Conservation (phyloP, 441 rosid genomes). For the Theobroma grandiflorum region DNA sequence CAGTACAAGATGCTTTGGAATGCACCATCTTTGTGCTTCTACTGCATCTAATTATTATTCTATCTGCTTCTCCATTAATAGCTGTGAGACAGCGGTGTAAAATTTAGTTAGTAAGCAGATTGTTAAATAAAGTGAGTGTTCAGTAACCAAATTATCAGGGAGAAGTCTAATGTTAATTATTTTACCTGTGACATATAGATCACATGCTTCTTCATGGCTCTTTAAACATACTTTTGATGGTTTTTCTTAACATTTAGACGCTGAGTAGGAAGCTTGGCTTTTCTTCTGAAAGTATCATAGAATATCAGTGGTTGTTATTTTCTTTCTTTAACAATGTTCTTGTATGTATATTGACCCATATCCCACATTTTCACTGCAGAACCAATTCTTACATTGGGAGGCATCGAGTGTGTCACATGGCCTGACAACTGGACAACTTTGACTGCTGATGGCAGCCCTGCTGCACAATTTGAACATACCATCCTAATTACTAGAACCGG, state of each 20-base stretch:
- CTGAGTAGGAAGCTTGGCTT: background rate
- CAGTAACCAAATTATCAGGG: background rate
- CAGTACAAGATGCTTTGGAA: background rate
- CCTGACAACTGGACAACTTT: slow-evolving; percentile 95
- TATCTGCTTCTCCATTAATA: background rate
- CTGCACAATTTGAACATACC: slow-evolving; percentile 92
- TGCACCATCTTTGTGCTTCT: no score
- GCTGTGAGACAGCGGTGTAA: background rate
- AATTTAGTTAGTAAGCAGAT: background rate
- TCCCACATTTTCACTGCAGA: slow-evolving; percentile 53
- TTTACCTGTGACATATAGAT: background rate
- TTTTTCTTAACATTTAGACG: background rate
- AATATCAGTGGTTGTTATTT: background rate
- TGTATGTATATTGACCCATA: background rate
- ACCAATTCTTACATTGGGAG: slow-evolving; percentile 85
- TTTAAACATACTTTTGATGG: background rate
- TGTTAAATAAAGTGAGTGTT: background rate
- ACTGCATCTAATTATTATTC: background rate
- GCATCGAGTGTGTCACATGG: slow-evolving; percentile 78
- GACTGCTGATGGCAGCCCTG: slow-evolving; percentile 76
- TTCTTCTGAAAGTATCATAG: background rate
- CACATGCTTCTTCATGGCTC: background rate
- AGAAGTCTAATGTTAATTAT: background rate
- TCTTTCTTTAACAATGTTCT: background rate
- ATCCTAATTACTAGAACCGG: slow-evolving; percentile 84